Evolutionary conservation across 169 alveolate species (phyloP).

Genomic region (Plasmodium cynomolgi): DNA sequence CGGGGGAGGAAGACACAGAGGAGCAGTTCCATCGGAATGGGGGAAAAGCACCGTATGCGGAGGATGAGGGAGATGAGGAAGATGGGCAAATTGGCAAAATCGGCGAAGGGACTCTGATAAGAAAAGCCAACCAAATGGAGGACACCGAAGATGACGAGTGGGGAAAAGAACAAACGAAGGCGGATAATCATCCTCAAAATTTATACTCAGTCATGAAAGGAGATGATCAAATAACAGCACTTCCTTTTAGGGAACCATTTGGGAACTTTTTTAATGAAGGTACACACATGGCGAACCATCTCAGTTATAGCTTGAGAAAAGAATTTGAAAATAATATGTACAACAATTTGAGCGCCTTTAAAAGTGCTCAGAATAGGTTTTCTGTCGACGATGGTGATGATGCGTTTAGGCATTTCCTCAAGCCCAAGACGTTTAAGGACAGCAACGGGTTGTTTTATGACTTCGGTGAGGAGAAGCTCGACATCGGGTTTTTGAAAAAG

Average conservation of each 20-base stretch:
- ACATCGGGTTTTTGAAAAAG: constrained; percentile 38
- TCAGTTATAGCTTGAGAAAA: constrained; percentile 34
- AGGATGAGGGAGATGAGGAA: not conserved
- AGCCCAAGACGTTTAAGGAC: constrained; percentile 64
- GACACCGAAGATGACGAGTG: not conserved
- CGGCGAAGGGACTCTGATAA: not conserved
- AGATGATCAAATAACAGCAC: constrained; percentile 3
- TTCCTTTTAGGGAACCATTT: not conserved
- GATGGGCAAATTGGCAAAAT: not conserved
- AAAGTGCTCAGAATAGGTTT: not conserved
- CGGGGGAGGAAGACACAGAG: constrained; percentile 12
- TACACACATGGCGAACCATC: constrained; percentile 8
- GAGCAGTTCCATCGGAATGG: not conserved
- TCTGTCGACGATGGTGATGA: constrained; percentile 15
- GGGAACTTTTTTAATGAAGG: constrained; percentile 1
- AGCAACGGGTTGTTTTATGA: constrained; percentile 44
- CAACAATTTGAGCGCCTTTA: constrained; percentile 47
- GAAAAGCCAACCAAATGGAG: not conserved
- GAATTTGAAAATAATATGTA: constrained; percentile 69
- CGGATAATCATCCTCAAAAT: not conserved
- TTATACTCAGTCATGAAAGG: not conserved
- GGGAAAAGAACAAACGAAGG: not conserved
- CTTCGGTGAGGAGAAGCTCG: constrained; percentile 41
- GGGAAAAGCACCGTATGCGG: not conserved
- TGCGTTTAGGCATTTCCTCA: constrained; percentile 46